Base-by-base conservation (phyloP, 345 rosid species). In the Euphorbia pulcherrima region DNA sequence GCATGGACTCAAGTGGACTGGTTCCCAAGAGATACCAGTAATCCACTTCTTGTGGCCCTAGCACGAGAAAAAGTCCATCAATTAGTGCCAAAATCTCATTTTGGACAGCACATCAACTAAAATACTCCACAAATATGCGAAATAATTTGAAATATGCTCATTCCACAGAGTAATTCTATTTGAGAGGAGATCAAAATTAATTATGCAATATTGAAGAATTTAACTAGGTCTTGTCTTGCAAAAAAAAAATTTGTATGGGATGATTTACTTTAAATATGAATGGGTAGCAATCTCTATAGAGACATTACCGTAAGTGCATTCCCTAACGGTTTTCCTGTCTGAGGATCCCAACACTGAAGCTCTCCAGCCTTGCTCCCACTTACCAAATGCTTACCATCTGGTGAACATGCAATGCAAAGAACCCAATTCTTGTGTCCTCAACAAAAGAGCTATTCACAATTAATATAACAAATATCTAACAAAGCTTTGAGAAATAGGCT, bases 21-120 rank as follows among this genome's bases (percentile, higher is more conserved):
- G 97, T 76, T 94, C 99, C 97, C 99, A 94, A 13, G 99, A 89
- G 73, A 94, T 87, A 53, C 92, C 97, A 50, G 96, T 94, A 68
- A 94, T 91, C 99, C 99, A 94, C 79, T 94, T 91, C 80, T 92
- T 91, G 82, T 94, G 99, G 37, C 99, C 97, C 99, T 94, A 71
- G 68, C 23, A 71, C n/a, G 57, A 67, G 56, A 44, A 33, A 79
- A 23, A 72, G 62, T 56, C 44, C 64, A 66, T 71, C 46, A 8
- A 68, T 76, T 52, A 76, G 53, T 18, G 11, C 28, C 62, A 37
- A 60, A 21, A 59, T 3, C 26, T n/a, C 16, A 16, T 28, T 53
- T 41, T 28, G n/a, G 33, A 51, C 28, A 20, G 18, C 46, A 64
- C 35, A 52, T 28, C 62, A 56, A 64, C 13, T 59, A 64, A 46